phyloP scores from a whole-genome alignment of 2,329 filamentous ascomycete genomes.

The Apiospora rasikravindrae region DNA sequence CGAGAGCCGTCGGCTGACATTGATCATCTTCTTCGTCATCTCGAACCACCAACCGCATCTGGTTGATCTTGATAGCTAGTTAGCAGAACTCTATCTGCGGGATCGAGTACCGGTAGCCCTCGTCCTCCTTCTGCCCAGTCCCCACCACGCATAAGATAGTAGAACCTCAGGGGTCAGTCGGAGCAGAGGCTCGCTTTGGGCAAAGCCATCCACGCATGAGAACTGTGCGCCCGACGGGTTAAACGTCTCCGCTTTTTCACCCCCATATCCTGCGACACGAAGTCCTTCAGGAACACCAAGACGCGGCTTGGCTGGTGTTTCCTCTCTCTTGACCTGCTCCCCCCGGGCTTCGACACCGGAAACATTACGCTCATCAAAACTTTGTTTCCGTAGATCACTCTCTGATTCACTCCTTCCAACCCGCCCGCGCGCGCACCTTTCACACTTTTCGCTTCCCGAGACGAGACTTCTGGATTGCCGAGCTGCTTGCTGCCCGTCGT shows the following conservation, averaged over 20 bases:
- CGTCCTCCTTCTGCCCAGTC: background rate
- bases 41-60: background rate
- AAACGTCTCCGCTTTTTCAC: constrained; percentile 24
- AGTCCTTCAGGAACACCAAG: constrained; percentile 23
- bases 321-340: constrained; percentile 11
- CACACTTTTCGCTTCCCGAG: background rate
- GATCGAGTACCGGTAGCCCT: constrained; percentile 4
- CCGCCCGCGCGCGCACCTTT: background rate
- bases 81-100: constrained; percentile 12
- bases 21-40: background rate
- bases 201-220: constrained; percentile 14
- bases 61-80: background rate
- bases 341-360: constrained; percentile 19
- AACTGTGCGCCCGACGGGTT: background rate
- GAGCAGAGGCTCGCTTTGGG: constrained; percentile 22
- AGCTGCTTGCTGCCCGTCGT: constrained; percentile 11
- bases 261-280: constrained; percentile 25
- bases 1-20: background rate
- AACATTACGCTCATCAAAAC: constrained; percentile 28
- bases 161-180: constrained; percentile 15
- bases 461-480: background rate
- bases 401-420: constrained; percentile 27
- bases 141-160: constrained; percentile 8
- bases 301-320: constrained; percentile 18
- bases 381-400: constrained; percentile 34